Evolutionary conservation across 2,329 filamentous ascomycete species (phyloP).

Genomic region (Thelonectria rubi): DNA sequence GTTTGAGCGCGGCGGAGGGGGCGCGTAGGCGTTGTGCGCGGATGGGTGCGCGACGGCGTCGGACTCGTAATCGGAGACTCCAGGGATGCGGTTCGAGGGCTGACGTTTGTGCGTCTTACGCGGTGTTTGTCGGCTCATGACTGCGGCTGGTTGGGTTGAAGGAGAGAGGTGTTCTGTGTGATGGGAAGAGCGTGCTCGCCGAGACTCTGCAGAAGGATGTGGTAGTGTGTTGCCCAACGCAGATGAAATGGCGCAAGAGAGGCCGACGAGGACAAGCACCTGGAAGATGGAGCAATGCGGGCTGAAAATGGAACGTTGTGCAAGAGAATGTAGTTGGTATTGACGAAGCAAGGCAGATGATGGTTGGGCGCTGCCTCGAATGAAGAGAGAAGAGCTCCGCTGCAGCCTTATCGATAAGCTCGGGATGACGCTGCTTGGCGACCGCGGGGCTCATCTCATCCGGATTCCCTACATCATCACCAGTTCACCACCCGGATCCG

Average conservation of each 20-base stretch:
- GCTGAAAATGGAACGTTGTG: neutral
- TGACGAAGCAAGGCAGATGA: conserved; percentile 28
- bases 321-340: conserved; percentile 24
- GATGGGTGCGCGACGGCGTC: conserved; percentile 58
- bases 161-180: too few species aligned
- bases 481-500: conserved; percentile 17
- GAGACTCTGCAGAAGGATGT: neutral
- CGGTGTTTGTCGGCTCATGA: conserved; percentile 57
- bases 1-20: conserved; percentile 72
- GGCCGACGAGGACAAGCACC: too few species aligned
- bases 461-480: conserved; percentile 33
- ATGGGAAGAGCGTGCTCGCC: conserved; percentile 4
- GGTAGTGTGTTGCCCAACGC: neutral
- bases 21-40: conserved; percentile 50
- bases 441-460: conserved; percentile 20
- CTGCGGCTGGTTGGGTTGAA: conserved; percentile 20
- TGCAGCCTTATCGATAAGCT: conserved; percentile 44
- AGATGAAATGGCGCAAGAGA: too few species aligned
- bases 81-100: conserved; percentile 51
- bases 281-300: neutral
- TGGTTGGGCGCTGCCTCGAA: conserved; percentile 27
- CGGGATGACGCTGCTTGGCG: conserved; percentile 36
- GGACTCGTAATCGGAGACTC: conserved; percentile 71
- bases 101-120: conserved; percentile 54
- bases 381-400: conserved; percentile 9